Conservation (phyloP, 139 green algal species). For the Astrephomene gubernaculifera region DNA sequence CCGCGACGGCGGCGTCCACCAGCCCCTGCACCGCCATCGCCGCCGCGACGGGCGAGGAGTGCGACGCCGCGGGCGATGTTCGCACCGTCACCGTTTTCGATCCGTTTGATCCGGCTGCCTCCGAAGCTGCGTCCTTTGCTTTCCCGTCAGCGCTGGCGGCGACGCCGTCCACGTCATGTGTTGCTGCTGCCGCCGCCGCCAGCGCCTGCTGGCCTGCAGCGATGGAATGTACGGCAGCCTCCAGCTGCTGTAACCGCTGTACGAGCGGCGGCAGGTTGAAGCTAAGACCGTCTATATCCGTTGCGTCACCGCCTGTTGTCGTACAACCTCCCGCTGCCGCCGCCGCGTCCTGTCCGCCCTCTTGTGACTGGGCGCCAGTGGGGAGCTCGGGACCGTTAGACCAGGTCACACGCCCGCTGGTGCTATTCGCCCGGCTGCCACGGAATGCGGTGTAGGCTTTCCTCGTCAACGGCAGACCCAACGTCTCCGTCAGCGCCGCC, state of each 20-base stretch:
- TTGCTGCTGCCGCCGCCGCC: conserved; percentile 31
- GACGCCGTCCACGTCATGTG: neutral
- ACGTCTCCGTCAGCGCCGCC: neutral
- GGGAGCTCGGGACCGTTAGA: too few species aligned
- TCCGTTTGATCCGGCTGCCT: too few species aligned
- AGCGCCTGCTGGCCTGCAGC: conserved; percentile 8
- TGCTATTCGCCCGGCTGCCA: neutral
- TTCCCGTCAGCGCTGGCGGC: neutral
- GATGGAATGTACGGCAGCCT: conserved; percentile 7
- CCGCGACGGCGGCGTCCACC: conserved; percentile 20
- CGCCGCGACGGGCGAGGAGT: neutral
- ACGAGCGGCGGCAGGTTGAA: neutral
- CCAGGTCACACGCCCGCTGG: neutral
- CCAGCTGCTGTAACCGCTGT: conserved; percentile 27
- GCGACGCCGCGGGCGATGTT: neutral
- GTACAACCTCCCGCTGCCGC: neutral
- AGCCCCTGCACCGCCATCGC: conserved; percentile 25
- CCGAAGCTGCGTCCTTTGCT: too few species aligned
- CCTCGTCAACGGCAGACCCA: conserved; percentile 1
- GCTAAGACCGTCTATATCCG: neutral
- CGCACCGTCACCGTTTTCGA: neutral
- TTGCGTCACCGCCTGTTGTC: neutral
- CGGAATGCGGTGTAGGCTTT: too few species aligned
- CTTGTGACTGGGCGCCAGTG: too few species aligned
- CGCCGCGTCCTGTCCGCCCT: too few species aligned